Percentiles rank a stretch among this genome's conserved stretches.
phyloP scores from a whole-genome alignment of 169 alveolate species.

The Plasmodium billcollinsi region DNA sequence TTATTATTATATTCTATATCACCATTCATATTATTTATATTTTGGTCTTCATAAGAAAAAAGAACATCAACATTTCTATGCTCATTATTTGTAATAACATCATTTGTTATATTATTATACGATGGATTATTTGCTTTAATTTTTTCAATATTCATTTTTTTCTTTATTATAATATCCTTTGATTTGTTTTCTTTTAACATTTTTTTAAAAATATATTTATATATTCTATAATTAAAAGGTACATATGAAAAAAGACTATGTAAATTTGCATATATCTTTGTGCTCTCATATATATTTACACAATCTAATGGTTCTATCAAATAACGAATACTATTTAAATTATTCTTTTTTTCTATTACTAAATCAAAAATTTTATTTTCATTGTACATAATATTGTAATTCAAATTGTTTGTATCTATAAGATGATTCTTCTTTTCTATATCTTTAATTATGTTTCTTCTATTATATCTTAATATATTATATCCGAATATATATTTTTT shows the following conservation, averaged over 20 bases:
- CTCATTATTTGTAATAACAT: background rate
- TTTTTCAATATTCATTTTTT: background rate
- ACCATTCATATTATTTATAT: background rate
- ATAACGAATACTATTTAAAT: background rate
- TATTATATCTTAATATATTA: background rate
- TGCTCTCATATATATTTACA: background rate
- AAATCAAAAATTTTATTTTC: conserved; percentile 4
- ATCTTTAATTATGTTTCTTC: background rate
- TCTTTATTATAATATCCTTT: background rate
- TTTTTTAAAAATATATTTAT: background rate
- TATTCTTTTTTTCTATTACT: background rate
- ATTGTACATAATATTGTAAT: background rate
- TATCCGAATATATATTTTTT: background rate
- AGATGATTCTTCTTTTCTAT: background rate
- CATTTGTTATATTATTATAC: background rate
- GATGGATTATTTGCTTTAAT: background rate
- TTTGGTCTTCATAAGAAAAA: background rate
- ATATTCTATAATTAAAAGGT: conserved; percentile 23
- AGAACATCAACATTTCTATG: background rate
- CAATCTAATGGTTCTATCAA: conserved; percentile 12
- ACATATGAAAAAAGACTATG: conserved; percentile 11
- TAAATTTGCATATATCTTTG: conserved; percentile 16
- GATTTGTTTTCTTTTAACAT: background rate
- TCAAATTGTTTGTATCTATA: background rate
- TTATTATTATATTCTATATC: background rate